phyloP scores from a whole-genome alignment of 495 filamentous ascomycete genomes.

The Talaromyces thailandensis region DNA sequence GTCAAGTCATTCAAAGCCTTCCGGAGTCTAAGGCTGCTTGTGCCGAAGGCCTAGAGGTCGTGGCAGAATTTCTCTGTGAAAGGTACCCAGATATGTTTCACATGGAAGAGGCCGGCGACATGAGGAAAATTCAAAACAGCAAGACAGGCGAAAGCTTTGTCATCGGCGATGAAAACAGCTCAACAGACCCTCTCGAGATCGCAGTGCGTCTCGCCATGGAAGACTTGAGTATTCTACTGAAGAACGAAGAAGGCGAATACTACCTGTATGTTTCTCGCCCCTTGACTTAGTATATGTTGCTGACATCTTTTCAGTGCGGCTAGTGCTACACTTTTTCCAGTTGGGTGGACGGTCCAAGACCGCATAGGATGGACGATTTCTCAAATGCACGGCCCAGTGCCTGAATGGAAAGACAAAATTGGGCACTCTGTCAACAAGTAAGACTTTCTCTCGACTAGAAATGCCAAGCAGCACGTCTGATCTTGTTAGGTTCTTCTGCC shows the following conservation, averaged over 20 bases:
- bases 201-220: slow-evolving; percentile 50
- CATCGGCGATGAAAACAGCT: slow-evolving; percentile 19
- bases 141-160: slow-evolving; percentile 40
- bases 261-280: slow-evolving; percentile 32
- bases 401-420: slow-evolving; percentile 45
- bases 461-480: neutral
- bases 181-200: slow-evolving; percentile 42
- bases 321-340: slow-evolving; percentile 48
- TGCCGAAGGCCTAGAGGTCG: slow-evolving; percentile 40
- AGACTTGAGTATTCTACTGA: slow-evolving; percentile 46
- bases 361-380: slow-evolving; percentile 46
- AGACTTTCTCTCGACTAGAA: slow-evolving; percentile 6
- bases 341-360: slow-evolving; percentile 46
- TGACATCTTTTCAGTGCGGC: slow-evolving; percentile 29
- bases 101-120: slow-evolving; percentile 18
- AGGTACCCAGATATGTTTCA: slow-evolving; percentile 39
- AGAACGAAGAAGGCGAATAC: slow-evolving; percentile 38
- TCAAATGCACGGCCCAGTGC: slow-evolving; percentile 42
- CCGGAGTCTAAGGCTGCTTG: slow-evolving; percentile 42
- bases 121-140: slow-evolving; percentile 33
- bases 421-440: slow-evolving; percentile 44
- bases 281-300: neutral
- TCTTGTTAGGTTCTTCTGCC: slow-evolving; percentile 34
- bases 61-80: slow-evolving; percentile 39
- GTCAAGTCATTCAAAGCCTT: slow-evolving; percentile 39